phyloP scores from a whole-genome alignment of 2,329 filamentous ascomycete species.

The Paraphoma sp. region DNA sequence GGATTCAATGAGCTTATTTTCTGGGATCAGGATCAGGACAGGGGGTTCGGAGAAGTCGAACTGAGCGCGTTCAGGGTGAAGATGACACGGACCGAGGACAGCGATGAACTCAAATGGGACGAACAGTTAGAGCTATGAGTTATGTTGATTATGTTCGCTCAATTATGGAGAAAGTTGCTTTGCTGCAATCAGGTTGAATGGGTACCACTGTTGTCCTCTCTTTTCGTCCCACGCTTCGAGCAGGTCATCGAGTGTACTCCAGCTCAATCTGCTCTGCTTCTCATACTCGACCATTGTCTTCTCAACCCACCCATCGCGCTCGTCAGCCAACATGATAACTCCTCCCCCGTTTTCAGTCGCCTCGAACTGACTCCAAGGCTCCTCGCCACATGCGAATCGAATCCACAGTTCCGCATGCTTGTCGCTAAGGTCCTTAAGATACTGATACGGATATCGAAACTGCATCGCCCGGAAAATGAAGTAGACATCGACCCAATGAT shows the following conservation, averaged over 20 bases:
- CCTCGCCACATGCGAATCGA: constrained; percentile 24
- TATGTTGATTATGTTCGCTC: constrained; percentile 1
- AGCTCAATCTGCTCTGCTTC: constrained; percentile 13
- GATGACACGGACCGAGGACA: constrained; percentile 16
- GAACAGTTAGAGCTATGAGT: constrained; percentile 12
- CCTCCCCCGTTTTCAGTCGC: constrained; percentile 4
- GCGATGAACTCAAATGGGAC: neutral
- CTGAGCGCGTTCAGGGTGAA: constrained; percentile 42
- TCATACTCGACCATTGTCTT: constrained; percentile 20
- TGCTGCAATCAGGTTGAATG: constrained; percentile 13
- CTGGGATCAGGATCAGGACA: constrained; percentile 33
- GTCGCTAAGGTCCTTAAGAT: constrained; percentile 25
- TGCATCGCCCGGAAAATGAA: constrained; percentile 32
- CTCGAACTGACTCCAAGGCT: constrained; percentile 26
- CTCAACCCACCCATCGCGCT: constrained; percentile 29
- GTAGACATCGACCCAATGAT: constrained; percentile 41
- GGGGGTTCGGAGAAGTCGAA: constrained; percentile 32
- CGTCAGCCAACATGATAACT: constrained; percentile 28
- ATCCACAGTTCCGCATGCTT: constrained; percentile 30
- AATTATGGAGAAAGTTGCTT: neutral
- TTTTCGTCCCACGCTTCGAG: constrained; percentile 18
- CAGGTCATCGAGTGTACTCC: constrained; percentile 17
- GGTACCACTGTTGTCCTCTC: constrained; percentile 11
- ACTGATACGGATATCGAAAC: constrained; percentile 20
- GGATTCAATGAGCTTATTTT: constrained; percentile 47